Base-by-base conservation (phyloP, 805 yeast species). In the Starmerella floricola region DNA sequence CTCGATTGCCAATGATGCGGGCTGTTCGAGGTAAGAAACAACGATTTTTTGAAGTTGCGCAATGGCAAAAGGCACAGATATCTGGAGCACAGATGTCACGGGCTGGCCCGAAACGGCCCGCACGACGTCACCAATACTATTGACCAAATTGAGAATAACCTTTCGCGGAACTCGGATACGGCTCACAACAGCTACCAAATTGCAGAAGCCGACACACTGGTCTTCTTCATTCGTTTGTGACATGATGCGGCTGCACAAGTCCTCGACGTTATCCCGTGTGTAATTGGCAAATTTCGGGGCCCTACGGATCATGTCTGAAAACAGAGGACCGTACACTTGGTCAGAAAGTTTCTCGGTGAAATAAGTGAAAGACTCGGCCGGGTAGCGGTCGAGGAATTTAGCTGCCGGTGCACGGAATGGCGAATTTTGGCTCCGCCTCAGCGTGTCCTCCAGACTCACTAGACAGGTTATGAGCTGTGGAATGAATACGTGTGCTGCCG, bases 361-460 rank as follows among this genome's bases (percentile, higher is more conserved):
- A 55, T 77, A 82, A 23, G 74, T 75, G 38, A 76, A 66, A 3
- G 93, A 72, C 50, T 87, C 81, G 19, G 70, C 73, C 2, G 93
- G 76, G 58, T 86, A 88, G 46, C 95, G 67, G 59, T 86, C 76
- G 61, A 91, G 64, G 55, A 81, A 91, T 57, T 79, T 80, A 6
- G 93, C 87, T 35, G 88, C 73, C 2, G 98, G 95, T n/a, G 67
- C 71, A 50, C 98, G 70, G 67, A 91, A 87, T 3, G 97, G 96
- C 1, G 96, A 84, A 32, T 69, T 69, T 44, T 84, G 82, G 48
- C 82, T 84, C 18, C 95, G 76, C 43, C 95, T 79, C 53, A 91
- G 65, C 46, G 79, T 79, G 3, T 79, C 76, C 60, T 91, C 98
- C 55, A 91, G 64, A 44, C 74, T 77, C 49, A 79, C 73, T 44